Evolutionary conservation across 768 basidiomycete species (phyloP).

Genomic region (Boletus fagicola): DNA sequence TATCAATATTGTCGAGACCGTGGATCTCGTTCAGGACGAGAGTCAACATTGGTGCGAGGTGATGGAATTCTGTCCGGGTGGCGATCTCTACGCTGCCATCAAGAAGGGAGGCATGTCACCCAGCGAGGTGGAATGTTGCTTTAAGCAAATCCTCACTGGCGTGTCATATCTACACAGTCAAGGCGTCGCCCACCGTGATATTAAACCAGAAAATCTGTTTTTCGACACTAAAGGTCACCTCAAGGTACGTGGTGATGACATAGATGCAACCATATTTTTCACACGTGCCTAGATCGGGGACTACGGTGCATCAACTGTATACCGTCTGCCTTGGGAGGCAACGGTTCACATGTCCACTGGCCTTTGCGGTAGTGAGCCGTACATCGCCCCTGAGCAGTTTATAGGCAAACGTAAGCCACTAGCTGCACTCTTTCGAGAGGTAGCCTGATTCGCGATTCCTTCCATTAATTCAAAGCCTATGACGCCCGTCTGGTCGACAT

Average conservation of each 20-base stretch:
- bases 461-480: conserved; percentile 61
- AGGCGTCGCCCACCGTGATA: conserved; percentile 96
- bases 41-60: conserved; percentile 97
- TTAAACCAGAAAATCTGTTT: conserved; percentile 97
- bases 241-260: conserved; percentile 59
- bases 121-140: conserved; percentile 94
- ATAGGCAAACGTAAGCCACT: conserved; percentile 85
- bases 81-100: conserved; percentile 97
- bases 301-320: conserved; percentile 98
- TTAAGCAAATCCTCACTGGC: conserved; percentile 91
- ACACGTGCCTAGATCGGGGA: conserved; percentile 76
- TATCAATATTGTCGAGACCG: conserved; percentile 94
- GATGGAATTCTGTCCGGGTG: conserved; percentile 99
- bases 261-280: conserved; percentile 1
- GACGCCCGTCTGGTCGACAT: conserved; percentile 97
- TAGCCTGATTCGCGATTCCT: conserved; percentile 37
- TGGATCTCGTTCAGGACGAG: conserved; percentile 99
- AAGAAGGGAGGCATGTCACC: conserved; percentile 94
- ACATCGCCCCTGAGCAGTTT: conserved; percentile 98
- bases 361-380: conserved; percentile 95
- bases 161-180: conserved; percentile 91
- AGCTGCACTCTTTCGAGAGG: conserved; percentile 32
- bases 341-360: conserved; percentile 97
- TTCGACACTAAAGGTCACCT: conserved; percentile 90
- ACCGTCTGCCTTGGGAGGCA: conserved; percentile 95